Evolutionary conservation across 1,139 yeast species (phyloP), one percentile per base, ranked within the genome.

Genomic region (Pichia sp.): DNA sequence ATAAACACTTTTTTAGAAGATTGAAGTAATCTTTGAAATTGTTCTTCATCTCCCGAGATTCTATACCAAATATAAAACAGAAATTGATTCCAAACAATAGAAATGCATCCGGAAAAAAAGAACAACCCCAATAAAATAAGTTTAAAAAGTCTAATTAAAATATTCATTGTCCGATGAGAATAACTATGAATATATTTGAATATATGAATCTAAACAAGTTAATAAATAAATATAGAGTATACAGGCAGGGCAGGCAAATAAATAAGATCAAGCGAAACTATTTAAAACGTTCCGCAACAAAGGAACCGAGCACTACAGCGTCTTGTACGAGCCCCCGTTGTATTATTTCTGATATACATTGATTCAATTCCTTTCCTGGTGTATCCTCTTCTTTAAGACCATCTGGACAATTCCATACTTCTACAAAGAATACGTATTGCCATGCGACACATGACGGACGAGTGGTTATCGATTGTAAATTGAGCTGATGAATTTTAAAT

Each of bases 371-470:
- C 16, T 16, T 16, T 16, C 16, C 16, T 16, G 16, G 16, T 16
- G 16, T 16, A 16, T 16, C 16, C 16, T 16, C 16, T 16, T 16
- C 16, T 16, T 16, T 16, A 16, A 16, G 16, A 16, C 16, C 16
- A 16, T 11, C 6, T 9, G 41, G 48, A 23, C 53, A 53, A 31
- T 55, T 56, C 64, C 65, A 76, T 42, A 78, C 73, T 58, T 90
- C 97, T 12, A 86, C 76, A 59, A 85, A 87, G 65, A 86, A 89
- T 1, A 85, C 80, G 59, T 89, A 87, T 54, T 82, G 82, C 97
- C 97, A 90, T 30, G 83, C 81, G 45, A 68, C 64, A 41, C 70
- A 62, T 23, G 85, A 74, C 35, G 95, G 87, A 54, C 96, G 69
- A 4, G 95, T 83, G 38, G 78, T 77, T 43, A 90, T 85, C 12